A percentile compares a stretch with the other conserved stretches of the same genome.
Evolutionary conservation across 2,329 filamentous ascomycete species (phyloP).

Genomic region (Annulohypoxylon truncatum): DNA sequence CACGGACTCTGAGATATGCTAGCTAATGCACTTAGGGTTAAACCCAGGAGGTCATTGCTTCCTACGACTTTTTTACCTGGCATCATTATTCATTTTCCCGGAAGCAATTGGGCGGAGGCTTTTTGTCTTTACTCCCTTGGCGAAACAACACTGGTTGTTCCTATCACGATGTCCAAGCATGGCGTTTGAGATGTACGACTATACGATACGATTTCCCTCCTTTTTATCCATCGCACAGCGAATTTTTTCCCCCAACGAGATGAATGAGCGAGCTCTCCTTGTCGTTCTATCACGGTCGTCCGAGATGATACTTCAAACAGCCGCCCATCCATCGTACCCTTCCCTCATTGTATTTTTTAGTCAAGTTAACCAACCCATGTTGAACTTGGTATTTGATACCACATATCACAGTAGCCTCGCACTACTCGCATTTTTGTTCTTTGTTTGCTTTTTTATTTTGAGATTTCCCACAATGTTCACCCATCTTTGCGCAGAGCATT

Average conservation of each 20-base stretch:
- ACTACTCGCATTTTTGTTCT: slow-evolving; percentile 8
- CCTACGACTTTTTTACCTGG: not conserved
- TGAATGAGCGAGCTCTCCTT: slow-evolving; percentile 9
- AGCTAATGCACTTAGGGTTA: not conserved
- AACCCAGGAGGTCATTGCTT: not conserved
- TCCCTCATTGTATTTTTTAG: slow-evolving; percentile 9
- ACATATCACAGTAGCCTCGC: slow-evolving; percentile 12
- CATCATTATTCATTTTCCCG: slow-evolving; percentile 15
- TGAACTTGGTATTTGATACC: slow-evolving; percentile 24
- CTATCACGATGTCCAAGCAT: slow-evolving; percentile 35
- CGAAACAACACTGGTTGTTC: slow-evolving; percentile 26
- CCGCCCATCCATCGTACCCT: slow-evolving; percentile 7
- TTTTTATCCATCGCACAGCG: slow-evolving; percentile 8
- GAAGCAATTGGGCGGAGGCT: slow-evolving; percentile 28
- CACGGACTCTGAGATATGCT: slow-evolving; percentile 40
- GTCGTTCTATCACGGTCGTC: not conserved
- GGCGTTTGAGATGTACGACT: slow-evolving; percentile 39
- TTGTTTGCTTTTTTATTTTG: slow-evolving; percentile 18
- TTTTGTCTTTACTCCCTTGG: slow-evolving; percentile 27
- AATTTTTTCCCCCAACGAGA: slow-evolving; percentile 1
- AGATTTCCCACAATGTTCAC: not conserved
- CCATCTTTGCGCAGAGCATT: slow-evolving; percentile 18
- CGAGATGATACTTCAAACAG: slow-evolving; percentile 11
- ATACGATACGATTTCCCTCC: slow-evolving; percentile 30
- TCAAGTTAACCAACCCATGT: not conserved